Evolutionary conservation across 208 protist genomes (phyloP).

Genomic region (Kentomonas sorsogonicus): DNA sequence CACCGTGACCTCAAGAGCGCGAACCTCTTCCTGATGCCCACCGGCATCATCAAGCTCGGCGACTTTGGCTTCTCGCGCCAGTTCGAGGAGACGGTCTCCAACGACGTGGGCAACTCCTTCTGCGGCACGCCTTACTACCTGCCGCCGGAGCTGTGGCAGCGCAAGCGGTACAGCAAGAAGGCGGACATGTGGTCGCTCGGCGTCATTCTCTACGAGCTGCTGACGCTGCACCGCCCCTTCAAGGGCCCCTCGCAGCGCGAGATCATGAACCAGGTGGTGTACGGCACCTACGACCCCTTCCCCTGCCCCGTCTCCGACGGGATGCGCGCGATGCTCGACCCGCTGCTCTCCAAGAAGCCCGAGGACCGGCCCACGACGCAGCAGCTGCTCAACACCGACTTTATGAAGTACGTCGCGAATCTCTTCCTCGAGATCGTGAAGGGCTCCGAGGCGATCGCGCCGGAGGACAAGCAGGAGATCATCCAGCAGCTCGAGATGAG

Average conservation of each 20-base stretch:
- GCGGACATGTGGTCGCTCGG: slow-evolving; percentile 91
- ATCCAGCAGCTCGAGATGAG: slow-evolving; percentile 54
- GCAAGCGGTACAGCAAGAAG: slow-evolving; percentile 92
- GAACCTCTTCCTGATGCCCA: slow-evolving; percentile 86
- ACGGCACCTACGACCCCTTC: slow-evolving; percentile 73
- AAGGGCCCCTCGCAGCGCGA: slow-evolving; percentile 73
- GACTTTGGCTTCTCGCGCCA: slow-evolving; percentile 87
- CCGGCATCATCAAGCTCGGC: slow-evolving; percentile 85
- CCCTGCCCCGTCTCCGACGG: slow-evolving; percentile 54
- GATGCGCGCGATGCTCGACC: slow-evolving; percentile 67
- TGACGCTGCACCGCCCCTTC: slow-evolving; percentile 84
- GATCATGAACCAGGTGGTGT: slow-evolving; percentile 82
- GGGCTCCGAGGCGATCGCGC: slow-evolving; percentile 66
- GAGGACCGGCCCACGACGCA: slow-evolving; percentile 55
- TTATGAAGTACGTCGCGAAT: slow-evolving; percentile 88
- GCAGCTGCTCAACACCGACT: slow-evolving; percentile 75
- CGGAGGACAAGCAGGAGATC: slow-evolving; percentile 60
- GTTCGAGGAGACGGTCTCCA: slow-evolving; percentile 76
- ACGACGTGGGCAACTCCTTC: slow-evolving; percentile 72
- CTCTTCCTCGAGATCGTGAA: slow-evolving; percentile 84
- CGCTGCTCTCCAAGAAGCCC: slow-evolving; percentile 65
- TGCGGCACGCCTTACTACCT: slow-evolving; percentile 93
- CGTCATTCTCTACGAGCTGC: slow-evolving; percentile 83
- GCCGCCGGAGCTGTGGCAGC: slow-evolving; percentile 89
- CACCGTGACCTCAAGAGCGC: slow-evolving; percentile 89